Evolutionary conservation across 331 rosid species (phyloP), one percentile per base, ranked within the genome.

Genomic region (Rosa hybrid): DNA sequence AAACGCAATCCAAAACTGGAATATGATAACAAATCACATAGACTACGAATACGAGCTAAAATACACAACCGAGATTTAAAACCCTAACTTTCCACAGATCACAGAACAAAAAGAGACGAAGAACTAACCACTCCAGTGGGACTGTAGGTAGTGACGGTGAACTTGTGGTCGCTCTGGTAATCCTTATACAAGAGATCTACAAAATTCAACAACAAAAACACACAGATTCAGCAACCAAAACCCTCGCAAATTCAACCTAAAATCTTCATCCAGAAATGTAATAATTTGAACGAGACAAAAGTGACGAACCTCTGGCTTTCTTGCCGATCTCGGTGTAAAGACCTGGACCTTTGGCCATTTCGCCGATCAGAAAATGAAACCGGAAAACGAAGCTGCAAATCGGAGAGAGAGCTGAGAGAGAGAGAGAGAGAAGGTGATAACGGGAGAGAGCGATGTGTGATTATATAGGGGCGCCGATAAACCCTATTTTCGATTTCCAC

Each of bases 281-380:
- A 34, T 7, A 39, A 13, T 2, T 73, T 67, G 13, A 76, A 57
- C 30, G 56, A 65, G 53, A 44, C 39, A 34, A 34, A 34, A 34
- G 39, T 34, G 39, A 34, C 53, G 51, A 76, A 94, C 98, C 98
- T 90, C 97, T 88, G 83, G 97, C 90, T 81, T 84, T 90, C 72
- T 90, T 94, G 88, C 97, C 98, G 79, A 94, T 90, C 71, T 94
- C 97, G 68, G 92, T 60, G 92, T 94, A 94, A 65, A 94, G 97
- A 49, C 98, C 98, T 13, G 98, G 98, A 87, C 98, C 98, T 85
- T 90, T 93, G 53, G 81, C 85, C 98, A 94, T 94, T 71, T 85
- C 79, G 41, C 38, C 12, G 51, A 30, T 25, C 39, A 64, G 60
- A 79, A 77, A 85, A 72, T 51, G 89, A 74, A 45, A 78, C 88